Evolutionary conservation across 345 rosid genomes (phyloP).

Genomic region (Pelargonium nanum): DNA sequence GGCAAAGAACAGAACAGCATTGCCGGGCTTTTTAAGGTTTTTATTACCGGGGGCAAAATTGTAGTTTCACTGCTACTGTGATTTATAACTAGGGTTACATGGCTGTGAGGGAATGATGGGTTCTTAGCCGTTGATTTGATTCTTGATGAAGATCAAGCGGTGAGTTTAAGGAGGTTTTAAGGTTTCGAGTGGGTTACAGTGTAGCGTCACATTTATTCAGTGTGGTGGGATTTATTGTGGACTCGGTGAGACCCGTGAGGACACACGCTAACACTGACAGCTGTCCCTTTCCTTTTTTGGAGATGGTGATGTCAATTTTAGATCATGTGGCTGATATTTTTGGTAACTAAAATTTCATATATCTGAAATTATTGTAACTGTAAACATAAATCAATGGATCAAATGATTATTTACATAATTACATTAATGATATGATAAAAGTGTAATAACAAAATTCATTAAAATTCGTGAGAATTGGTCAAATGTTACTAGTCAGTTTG

Average conservation of each 20-base stretch:
- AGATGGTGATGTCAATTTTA: background rate
- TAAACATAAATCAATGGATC: too few relatives aligned
- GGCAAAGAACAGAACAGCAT: background rate
- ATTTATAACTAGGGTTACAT: background rate
- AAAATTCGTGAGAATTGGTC: too few relatives aligned
- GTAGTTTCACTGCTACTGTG: background rate
- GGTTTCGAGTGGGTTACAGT: background rate
- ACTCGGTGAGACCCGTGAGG: background rate
- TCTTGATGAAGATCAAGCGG: background rate
- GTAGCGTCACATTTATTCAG: background rate
- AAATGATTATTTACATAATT: too few relatives aligned
- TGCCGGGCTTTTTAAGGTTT: background rate
- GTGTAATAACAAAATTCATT: too few relatives aligned
- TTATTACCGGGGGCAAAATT: background rate
- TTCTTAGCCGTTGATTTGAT: background rate
- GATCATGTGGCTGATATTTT: background rate
- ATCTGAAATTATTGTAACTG: too few relatives aligned
- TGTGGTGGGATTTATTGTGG: background rate
- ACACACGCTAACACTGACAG: background rate
- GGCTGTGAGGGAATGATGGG: background rate
- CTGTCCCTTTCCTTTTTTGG: background rate
- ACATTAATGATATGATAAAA: too few relatives aligned
- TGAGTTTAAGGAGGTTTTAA: background rate
- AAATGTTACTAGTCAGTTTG: too few relatives aligned
- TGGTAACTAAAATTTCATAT: too few relatives aligned